Base-by-base conservation (phyloP, 176 grass and related monocot species). In the Eremochloa ophiuroides region DNA sequence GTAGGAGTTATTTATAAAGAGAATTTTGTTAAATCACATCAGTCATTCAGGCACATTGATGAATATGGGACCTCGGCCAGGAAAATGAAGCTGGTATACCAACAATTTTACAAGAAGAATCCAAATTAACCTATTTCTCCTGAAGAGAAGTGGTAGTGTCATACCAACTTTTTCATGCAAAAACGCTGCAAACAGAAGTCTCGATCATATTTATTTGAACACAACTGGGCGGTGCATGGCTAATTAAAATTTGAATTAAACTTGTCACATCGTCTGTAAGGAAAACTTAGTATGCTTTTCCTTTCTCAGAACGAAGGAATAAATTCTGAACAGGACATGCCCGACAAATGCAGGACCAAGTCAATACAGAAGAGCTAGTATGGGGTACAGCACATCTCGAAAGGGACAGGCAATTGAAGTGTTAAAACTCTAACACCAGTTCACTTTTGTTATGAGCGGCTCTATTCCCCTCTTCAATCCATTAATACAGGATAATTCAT, bases 361-460 rank as follows among this genome's bases (percentile, higher is more conserved):
- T 60, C 26, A 81, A 53, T n/a, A 46, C 15, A 75, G 69, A 35
- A 80, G 17, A 56, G 67, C 59, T 66, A 74, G 76, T 14, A 44
- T 80, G 58, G 46, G 10, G 43, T 80, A 81, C 69, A 86, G 61
- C 84, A 74, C 46, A 75, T 74, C 59, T 67, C 58, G 69, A 75
- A 67, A 75, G 28, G 6, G 47, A 46, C 61, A 69, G 28, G 26
- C 53, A 68, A 10, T 75, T 81, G 9, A 15, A 75, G 47, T 33
- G 68, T 22, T 73, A 31, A 65, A 37, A 25, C 8, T 18, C 39
- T 18, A 46, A 76, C 34, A 33, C 4, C 31, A 55, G 26, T n/a
- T 46, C 18, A 70, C 28, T 61, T 33, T 3, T 4, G 17, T 43
- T 47, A 27, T 10, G 16, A 30, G 37, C 10, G 66, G 44, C n/a